A percentile compares a stretch with the other conserved stretches of the same genome.
Evolutionary conservation across 495 filamentous ascomycete genomes (phyloP).

Genomic region (Rostrohypoxylon terebratum): DNA sequence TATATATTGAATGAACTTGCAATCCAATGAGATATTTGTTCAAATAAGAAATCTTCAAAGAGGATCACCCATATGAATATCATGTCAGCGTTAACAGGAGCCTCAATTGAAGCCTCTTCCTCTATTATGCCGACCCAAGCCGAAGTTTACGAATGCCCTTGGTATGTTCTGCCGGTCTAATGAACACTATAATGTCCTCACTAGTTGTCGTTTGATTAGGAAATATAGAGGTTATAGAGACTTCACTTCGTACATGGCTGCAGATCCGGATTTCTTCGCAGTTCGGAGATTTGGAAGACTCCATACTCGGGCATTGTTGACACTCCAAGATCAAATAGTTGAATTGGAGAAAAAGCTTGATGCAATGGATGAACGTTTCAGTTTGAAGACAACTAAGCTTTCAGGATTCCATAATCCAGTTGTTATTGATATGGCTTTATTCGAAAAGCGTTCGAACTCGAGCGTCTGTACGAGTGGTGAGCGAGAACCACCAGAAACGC

Average conservation of each 20-base stretch:
- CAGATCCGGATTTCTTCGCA: neutral
- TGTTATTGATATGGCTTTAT: neutral
- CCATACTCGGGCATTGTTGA: neutral
- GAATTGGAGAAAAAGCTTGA: neutral
- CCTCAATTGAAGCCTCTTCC: neutral
- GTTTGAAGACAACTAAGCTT: neutral
- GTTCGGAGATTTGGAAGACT: slow-evolving; percentile 3
- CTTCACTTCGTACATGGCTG: neutral
- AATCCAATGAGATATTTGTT: neutral
- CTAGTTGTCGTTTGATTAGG: neutral
- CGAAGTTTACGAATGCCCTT: neutral
- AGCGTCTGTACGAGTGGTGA: neutral
- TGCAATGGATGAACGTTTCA: neutral
- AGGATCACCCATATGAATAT: neutral
- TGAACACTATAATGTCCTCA: neutral
- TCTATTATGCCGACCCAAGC: neutral
- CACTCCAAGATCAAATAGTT: neutral
- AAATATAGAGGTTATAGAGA: neutral
- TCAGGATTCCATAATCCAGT: neutral
- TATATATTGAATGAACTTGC: too few relatives aligned
- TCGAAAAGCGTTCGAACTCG: neutral
- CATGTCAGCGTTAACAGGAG: neutral
- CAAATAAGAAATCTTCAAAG: neutral
- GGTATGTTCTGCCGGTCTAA: neutral
- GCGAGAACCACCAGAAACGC: neutral